These are phyloP conservation scores for Talaromyces sp. DNA, from an alignment of 2,329 filamentous ascomycete species.

Conservation along the genomic window DNA sequence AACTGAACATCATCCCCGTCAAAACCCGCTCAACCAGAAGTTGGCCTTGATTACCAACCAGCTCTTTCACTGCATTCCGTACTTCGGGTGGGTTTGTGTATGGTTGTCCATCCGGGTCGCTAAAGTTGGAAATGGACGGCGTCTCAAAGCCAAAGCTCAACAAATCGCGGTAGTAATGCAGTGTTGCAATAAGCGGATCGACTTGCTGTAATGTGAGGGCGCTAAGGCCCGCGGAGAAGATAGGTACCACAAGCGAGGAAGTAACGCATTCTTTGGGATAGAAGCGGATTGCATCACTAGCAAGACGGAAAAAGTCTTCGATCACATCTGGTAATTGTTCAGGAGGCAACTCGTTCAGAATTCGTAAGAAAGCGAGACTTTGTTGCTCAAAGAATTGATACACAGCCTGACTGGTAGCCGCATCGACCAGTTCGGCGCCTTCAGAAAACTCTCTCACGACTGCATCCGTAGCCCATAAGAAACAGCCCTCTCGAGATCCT, in stretches of 20 bases:
- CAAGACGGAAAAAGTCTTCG: slow-evolving; percentile 92
- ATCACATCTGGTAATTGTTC: slow-evolving; percentile 80
- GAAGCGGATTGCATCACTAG: slow-evolving; percentile 87
- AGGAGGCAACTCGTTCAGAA: slow-evolving; percentile 78
- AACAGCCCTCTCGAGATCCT: slow-evolving; percentile 85
- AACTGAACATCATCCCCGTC: slow-evolving; percentile 99
- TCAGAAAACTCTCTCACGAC: slow-evolving; percentile 95
- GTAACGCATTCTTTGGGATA: slow-evolving; percentile 81
- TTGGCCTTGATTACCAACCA: slow-evolving; percentile 69
- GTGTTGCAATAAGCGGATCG: slow-evolving; percentile 82
- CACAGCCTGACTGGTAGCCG: slow-evolving; percentile 77
- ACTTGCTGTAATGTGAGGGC: slow-evolving; percentile 85
- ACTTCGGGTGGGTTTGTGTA: slow-evolving; percentile 66
- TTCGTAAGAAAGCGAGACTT: slow-evolving; percentile 81
- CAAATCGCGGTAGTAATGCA: slow-evolving; percentile 90
- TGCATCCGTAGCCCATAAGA: slow-evolving; percentile 96
- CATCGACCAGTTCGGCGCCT: slow-evolving; percentile 78
- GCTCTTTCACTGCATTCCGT: slow-evolving; percentile 66
- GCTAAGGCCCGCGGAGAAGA: slow-evolving; percentile 82
- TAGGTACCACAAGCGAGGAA: slow-evolving; percentile 73
- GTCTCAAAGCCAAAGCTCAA: slow-evolving; percentile 82
- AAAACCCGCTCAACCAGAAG: slow-evolving; percentile 81
- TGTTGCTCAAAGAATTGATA: slow-evolving; percentile 95
- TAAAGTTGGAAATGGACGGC: slow-evolving; percentile 52
- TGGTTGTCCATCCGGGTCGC: slow-evolving; percentile 59